phyloP scores from a whole-genome alignment of 768 basidiomycete species.

The Pleurotus djamor region DNA sequence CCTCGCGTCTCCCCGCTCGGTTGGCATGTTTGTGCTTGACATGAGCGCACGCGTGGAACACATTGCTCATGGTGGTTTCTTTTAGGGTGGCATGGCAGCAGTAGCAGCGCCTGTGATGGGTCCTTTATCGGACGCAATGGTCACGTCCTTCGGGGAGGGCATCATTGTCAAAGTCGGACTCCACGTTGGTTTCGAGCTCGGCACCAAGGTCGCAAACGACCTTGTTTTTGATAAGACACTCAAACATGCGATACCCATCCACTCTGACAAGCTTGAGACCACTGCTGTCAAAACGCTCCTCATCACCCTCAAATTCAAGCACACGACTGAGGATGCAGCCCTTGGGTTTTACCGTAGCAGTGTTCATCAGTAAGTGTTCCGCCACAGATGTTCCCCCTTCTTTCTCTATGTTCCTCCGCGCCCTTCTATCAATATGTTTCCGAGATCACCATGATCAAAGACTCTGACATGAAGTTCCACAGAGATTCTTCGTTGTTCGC shows the following conservation, averaged over 20 bases:
- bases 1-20: too few species aligned
- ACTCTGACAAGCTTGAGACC: constrained; percentile 53
- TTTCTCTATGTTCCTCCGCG: too few species aligned
- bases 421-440: neutral
- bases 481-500: constrained; percentile 61
- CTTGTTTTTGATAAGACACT: constrained; percentile 47
- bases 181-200: constrained; percentile 51
- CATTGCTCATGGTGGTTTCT: neutral
- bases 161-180: constrained; percentile 58
- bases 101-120: constrained; percentile 51
- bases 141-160: constrained; percentile 50
- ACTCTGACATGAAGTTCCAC: neutral
- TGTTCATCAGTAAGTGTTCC: constrained; percentile 44
- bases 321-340: constrained; percentile 54
- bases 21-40: neutral
- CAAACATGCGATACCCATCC: constrained; percentile 46
- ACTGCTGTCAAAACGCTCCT: constrained; percentile 53
- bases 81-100: constrained; percentile 30
- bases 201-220: constrained; percentile 49
- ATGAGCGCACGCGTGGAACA: neutral
- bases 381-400: neutral
- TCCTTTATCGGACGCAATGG: constrained; percentile 49
- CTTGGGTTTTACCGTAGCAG: constrained; percentile 64
- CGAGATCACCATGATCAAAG: neutral
- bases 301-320: constrained; percentile 62